Conservation (phyloP, 768 basidiomycete species). For the Lanmaoa pseudosensibilis region DNA sequence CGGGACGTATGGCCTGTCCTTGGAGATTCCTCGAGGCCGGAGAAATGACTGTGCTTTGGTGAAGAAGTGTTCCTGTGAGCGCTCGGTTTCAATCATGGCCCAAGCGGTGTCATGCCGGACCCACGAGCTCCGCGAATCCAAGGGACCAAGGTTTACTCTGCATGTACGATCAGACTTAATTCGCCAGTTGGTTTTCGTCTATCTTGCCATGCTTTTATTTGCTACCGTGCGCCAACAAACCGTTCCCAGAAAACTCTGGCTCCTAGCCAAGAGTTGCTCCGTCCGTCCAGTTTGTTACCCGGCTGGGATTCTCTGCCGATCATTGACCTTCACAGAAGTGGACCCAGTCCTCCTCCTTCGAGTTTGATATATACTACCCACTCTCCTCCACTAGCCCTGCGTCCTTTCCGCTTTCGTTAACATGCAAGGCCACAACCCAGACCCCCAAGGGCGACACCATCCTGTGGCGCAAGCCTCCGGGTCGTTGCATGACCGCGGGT, state of each 20-base stretch:
- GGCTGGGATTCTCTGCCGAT: slow-evolving; percentile 26
- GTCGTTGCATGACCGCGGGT: slow-evolving; percentile 45
- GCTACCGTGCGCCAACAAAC: slow-evolving; percentile 28
- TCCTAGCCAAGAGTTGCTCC: slow-evolving; percentile 13
- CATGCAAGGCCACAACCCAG: slow-evolving; percentile 32
- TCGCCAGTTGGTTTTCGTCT: slow-evolving; percentile 28
- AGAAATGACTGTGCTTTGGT: slow-evolving; percentile 32
- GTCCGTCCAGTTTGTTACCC: slow-evolving; percentile 30
- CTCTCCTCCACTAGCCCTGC: slow-evolving; percentile 3
- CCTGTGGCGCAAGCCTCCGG: slow-evolving; percentile 29
- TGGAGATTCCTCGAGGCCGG: slow-evolving; percentile 49
- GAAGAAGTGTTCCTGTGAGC: slow-evolving; percentile 30
- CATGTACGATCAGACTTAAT: slow-evolving; percentile 36
- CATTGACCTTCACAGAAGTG: slow-evolving; percentile 24
- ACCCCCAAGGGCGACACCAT: slow-evolving; percentile 24
- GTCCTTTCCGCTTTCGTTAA: slow-evolving; percentile 9
- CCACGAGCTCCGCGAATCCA: slow-evolving; percentile 37
- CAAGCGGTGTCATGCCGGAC: slow-evolving; percentile 31
- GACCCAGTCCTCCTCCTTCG: slow-evolving; percentile 5
- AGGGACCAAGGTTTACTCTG: slow-evolving; percentile 28
- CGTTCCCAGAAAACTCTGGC: slow-evolving; percentile 27
- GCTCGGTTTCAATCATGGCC: slow-evolving; percentile 34
- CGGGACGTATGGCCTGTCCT: slow-evolving; percentile 31
- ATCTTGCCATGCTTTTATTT: slow-evolving; percentile 35
- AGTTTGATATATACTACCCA: slow-evolving; percentile 7